Percentiles rank a stretch among this genome's conserved stretches.
These are phyloP conservation scores for Tardiomyces digboiensis DNA, from an alignment of 1,139 yeast genomes.

Conservation along the genomic window DNA sequence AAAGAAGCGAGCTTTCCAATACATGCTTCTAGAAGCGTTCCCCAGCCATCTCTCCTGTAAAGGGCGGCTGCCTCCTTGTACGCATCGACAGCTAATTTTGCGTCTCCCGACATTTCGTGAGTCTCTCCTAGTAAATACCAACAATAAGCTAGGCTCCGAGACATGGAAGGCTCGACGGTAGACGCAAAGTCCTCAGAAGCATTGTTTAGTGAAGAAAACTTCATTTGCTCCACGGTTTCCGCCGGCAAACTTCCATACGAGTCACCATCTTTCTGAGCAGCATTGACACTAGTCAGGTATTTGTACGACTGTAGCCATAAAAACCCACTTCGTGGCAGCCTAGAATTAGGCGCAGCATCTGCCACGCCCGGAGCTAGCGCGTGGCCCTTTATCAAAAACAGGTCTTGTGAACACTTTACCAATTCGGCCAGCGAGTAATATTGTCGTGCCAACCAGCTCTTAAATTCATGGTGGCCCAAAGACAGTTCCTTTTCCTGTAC, in stretches of 20 bases:
- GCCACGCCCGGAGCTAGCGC: constrained; percentile 24
- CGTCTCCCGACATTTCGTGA: constrained; percentile 25
- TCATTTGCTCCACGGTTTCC: background rate
- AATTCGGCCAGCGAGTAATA: constrained; percentile 40
- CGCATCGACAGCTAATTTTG: constrained; percentile 29
- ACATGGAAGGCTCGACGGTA: constrained; percentile 1
- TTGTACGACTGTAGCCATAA: constrained; percentile 27
- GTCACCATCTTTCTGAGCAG: constrained; percentile 1
- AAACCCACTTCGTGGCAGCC: constrained; percentile 40
- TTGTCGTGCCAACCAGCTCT: constrained; percentile 36
- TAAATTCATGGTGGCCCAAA: constrained; percentile 23
- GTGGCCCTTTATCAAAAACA: constrained; percentile 31
- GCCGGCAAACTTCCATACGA: background rate
- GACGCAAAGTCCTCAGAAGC: background rate
- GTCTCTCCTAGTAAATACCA: constrained; percentile 34
- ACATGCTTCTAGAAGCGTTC: background rate
- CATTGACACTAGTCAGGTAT: background rate
- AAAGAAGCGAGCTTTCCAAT: constrained; percentile 2
- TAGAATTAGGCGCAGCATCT: constrained; percentile 20
- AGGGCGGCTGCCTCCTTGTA: constrained; percentile 16
- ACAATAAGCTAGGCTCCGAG: constrained; percentile 1
- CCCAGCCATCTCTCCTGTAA: constrained; percentile 21
- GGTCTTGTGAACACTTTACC: constrained; percentile 35
- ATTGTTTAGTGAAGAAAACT: background rate
- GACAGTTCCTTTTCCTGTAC: constrained; percentile 15